Evolutionary conservation across 495 filamentous ascomycete species (phyloP).

Genomic region (Friedmanniomyces endolithicus): DNA sequence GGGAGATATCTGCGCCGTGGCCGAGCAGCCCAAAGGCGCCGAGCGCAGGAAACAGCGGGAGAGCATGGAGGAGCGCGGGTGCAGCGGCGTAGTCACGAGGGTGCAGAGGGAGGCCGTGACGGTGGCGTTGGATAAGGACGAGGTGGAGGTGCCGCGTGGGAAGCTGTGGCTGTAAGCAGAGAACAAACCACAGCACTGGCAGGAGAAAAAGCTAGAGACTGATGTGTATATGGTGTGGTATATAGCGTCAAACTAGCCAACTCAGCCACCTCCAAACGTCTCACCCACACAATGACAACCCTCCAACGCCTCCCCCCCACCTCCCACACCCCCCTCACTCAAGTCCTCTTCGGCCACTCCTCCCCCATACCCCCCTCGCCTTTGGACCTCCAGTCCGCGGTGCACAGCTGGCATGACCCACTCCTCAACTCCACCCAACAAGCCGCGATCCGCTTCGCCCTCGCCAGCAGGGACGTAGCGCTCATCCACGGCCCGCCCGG

Average conservation of each 20-base stretch:
- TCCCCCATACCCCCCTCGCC: conserved; percentile 42
- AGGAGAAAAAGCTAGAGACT: conserved; percentile 12
- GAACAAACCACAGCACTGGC: conserved; percentile 1
- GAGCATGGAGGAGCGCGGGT: conserved; percentile 50
- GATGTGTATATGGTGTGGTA: conserved; percentile 9
- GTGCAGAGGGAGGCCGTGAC: conserved; percentile 46
- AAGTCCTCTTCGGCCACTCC: conserved; percentile 69
- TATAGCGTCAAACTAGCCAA: conserved; percentile 79
- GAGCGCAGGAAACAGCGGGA: conserved; percentile 59
- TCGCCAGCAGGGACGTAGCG: conserved; percentile 71
- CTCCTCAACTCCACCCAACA: conserved; percentile 82
- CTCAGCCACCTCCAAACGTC: conserved; percentile 82
- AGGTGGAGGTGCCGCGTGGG: conserved; percentile 46
- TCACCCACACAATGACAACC: conserved; percentile 78
- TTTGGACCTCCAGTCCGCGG: conserved; percentile 28
- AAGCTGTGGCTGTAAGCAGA: conserved; percentile 49
- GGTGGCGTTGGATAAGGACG: conserved; percentile 60
- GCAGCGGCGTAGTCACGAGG: conserved; percentile 70
- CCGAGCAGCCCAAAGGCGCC: conserved; percentile 57
- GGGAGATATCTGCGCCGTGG: conserved; percentile 77
- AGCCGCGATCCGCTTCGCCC: conserved; percentile 77
- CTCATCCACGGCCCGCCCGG: conserved; percentile 93
- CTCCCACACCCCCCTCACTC: conserved; percentile 62
- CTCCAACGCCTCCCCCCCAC: conserved; percentile 58
- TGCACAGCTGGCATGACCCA: conserved; percentile 59